These are phyloP conservation scores for Heterobasidion occidentale DNA, from an alignment of 1,284 basidiomycete genomes.

Conservation along the genomic window DNA sequence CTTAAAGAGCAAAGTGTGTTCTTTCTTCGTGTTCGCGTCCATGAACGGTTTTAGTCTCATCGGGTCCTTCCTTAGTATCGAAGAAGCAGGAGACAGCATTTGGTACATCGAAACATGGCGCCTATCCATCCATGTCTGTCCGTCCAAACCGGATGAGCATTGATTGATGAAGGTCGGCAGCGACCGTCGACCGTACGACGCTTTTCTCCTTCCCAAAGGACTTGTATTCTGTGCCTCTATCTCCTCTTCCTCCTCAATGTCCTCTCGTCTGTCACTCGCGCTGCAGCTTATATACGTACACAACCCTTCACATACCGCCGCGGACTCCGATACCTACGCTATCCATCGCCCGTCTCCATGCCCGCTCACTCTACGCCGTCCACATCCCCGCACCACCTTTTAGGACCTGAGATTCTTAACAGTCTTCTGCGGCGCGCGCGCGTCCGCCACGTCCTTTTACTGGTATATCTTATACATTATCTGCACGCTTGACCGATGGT, in stretches of 20 bases:
- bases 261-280: neutral
- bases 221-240: slow-evolving; percentile 21
- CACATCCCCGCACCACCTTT: neutral
- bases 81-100: slow-evolving; percentile 37
- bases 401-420: neutral
- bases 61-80: slow-evolving; percentile 36
- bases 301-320: neutral
- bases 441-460: too few relatives aligned
- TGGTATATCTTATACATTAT: slow-evolving; percentile 1
- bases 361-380: neutral
- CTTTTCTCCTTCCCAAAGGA: slow-evolving; percentile 20
- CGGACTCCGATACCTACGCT: neutral
- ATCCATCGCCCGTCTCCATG: neutral
- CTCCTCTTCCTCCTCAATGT: neutral
- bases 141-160: slow-evolving; percentile 83
- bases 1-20: slow-evolving; percentile 70
- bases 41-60: slow-evolving; percentile 1
- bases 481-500: neutral
- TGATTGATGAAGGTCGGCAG: slow-evolving; percentile 35
- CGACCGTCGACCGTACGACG: slow-evolving; percentile 2
- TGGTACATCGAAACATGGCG: slow-evolving; percentile 36
- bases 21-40: neutral
- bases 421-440: too few relatives aligned
- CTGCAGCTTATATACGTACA: neutral
- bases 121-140: slow-evolving; percentile 42